These are phyloP conservation scores for Gossypium gossypioides DNA, from an alignment of 441 rosid species.

Conservation along the genomic window DNA sequence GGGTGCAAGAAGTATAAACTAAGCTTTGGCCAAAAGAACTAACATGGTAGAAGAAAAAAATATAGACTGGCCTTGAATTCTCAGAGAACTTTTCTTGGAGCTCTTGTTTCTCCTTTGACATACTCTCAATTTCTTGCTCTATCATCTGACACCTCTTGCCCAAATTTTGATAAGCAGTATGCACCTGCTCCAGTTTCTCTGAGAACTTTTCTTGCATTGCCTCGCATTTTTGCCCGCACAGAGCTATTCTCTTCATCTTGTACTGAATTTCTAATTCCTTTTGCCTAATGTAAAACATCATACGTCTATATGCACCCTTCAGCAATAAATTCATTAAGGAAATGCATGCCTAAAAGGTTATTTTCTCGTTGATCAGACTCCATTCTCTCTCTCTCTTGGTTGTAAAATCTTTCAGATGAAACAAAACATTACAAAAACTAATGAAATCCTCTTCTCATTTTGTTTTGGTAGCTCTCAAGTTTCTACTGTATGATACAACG, in stretches of 20 bases:
- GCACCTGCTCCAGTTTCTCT: constrained; percentile 83
- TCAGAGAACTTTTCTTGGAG: constrained; percentile 88
- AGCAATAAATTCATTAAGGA: constrained; percentile 56
- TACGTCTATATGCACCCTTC: constrained; percentile 87
- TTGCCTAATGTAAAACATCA: constrained; percentile 80
- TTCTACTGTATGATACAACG: neutral
- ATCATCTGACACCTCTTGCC: constrained; percentile 77
- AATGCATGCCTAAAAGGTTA: constrained; percentile 12
- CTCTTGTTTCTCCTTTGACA: constrained; percentile 84
- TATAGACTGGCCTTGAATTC: constrained; percentile 58
- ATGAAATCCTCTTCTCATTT: neutral
- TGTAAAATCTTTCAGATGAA: constrained; percentile 8
- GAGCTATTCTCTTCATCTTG: constrained; percentile 73
- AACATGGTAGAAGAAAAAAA: neutral
- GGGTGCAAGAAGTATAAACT: constrained; percentile 7
- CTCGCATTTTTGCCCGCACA: constrained; percentile 82
- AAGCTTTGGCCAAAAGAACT: neutral
- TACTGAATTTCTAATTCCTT: constrained; percentile 89
- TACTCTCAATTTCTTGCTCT: constrained; percentile 77
- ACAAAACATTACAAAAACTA: neutral
- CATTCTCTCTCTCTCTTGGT: neutral
- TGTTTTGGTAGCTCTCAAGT: neutral
- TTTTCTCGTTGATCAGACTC: neutral
- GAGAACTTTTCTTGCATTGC: constrained; percentile 76
- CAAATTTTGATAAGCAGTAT: constrained; percentile 80